Base-by-base conservation (phyloP, 169 alveolate genomes). In the Plasmodium coatneyi region DNA sequence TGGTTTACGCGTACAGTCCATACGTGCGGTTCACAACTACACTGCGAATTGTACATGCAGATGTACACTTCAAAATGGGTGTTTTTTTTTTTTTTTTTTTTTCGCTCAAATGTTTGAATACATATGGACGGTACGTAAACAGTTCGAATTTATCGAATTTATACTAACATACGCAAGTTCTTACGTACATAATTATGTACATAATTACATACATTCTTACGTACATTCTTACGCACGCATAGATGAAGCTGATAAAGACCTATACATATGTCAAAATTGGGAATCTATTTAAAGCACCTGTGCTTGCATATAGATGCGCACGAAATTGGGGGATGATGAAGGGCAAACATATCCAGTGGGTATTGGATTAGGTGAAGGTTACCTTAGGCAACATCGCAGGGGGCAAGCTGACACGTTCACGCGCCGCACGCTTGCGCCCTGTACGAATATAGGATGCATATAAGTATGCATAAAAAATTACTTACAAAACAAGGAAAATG, bases 401-500 rank as follows among this genome's bases (percentile, higher is more conserved):
- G 7, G 7, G 60, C 60, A 3, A 14, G 22, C 60, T 49, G 60
- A 49, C 60, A 16, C 22, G 60, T 49, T 49, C 22, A 2, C 60
- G 25, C 60, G 60, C 12, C 22, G 19, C 19, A 46, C n/a, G n/a
- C 56, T 5, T 46, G 56, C 56, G 56, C 56, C n/a, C 56, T 60
- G 10, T 12, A 66, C 76, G n/a, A 66, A 66, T 66, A 41, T 66
- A 12, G 36, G 76, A 66, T 66, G 76, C 30, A 66, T 66, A 66
- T 12, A 66, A 36, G 30, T 66, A 66, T 66, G 36, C 76, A 66
- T 66, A 66, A 12, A 22, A 12, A 66, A 66, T 66, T 66, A 66
- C 76, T 66, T 10, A 66, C 76, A 66, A 66, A 66, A 66, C 76
- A 66, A 66, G 12, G 76, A 66, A 66, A 66, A 66, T 66, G 41